Evolutionary conservation across 805 yeast species (phyloP).

Genomic region (Vanderwaltozyma yarrowii): DNA sequence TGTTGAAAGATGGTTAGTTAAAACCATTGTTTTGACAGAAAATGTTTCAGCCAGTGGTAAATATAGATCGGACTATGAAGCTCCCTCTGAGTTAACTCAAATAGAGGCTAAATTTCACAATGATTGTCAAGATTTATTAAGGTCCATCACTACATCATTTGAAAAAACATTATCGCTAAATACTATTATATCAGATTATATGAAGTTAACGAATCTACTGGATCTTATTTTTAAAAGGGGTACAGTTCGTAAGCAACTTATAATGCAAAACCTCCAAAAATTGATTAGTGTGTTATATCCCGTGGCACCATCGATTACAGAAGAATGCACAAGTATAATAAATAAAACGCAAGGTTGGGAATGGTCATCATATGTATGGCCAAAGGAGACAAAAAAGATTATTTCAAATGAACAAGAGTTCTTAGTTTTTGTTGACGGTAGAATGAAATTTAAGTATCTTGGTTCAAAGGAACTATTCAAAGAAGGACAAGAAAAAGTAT

Average conservation of each 20-base stretch:
- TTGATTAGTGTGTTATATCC: conserved; percentile 64
- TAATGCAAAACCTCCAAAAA: conserved; percentile 40
- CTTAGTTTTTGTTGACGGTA: conserved; percentile 68
- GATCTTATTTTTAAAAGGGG: conserved; percentile 30
- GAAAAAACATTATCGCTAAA: conserved; percentile 54
- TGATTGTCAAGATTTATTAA: conserved; percentile 38
- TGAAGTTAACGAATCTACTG: conserved; percentile 64
- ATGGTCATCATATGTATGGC: conserved; percentile 47
- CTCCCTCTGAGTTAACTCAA: conserved; percentile 22
- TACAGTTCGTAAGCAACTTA: conserved; percentile 31
- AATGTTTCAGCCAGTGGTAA: conserved; percentile 3
- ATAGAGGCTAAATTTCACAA: conserved; percentile 51
- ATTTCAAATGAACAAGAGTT: conserved; percentile 34
- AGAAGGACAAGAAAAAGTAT: conserved; percentile 28
- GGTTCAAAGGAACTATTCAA: conserved; percentile 31
- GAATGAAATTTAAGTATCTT: conserved; percentile 40
- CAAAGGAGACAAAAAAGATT: conserved; percentile 33
- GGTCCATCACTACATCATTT: conserved; percentile 49
- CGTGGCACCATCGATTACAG: conserved; percentile 70
- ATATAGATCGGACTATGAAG: conserved; percentile 4
- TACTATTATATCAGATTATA: conserved; percentile 79
- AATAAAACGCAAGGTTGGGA: conserved; percentile 8
- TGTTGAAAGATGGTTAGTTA: conserved; percentile 73
- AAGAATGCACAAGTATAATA: conserved; percentile 65
- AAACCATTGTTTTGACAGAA: conserved; percentile 32